Base-by-base conservation (phyloP, 129 eudicot genomes). In the Artemisia argyi region DNA sequence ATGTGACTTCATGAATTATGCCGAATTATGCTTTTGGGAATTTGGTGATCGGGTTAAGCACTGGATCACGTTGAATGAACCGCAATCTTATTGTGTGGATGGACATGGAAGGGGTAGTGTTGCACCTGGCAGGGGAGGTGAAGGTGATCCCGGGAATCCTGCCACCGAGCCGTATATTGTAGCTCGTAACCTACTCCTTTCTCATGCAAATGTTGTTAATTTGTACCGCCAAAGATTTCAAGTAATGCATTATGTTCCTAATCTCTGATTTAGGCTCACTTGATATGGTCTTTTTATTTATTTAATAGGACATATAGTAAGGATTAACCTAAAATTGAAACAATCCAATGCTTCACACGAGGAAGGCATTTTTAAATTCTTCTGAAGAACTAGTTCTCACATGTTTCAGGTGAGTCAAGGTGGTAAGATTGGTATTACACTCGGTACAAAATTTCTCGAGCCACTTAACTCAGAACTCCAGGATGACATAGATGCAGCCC, bases 21-120 rank as follows among this genome's bases (percentile, higher is more conserved):
- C 73, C 46, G 77, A 72, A 12, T 63, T 71, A 71, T 78, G 82
- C 67, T 78, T 71, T 50, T 53, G 50, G 66, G 82, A 78, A 66
- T 78, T 78, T 44, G 82, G 82, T 71, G 82, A 78, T n/a, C 73
- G 82, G 15, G 82, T 78, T 5, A 78, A 71, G 63, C 35, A 71
- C 53, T 78, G 82, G 82, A 48, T 22, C 44, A 71, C 82, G 7
- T 24, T 78, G 39, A 78, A 78, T 60, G 82, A 78, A 22, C 82
- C 82, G 0, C 72, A 71, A 15, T 52, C 76, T 16, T 78, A 70
- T 18, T 52, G 68, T 55, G n/a, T 15, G 54, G 35, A 65, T 52
- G 82, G 82, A 71, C 71, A 78, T 20, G 49, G 66, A 0, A 12
- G 11, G 22, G 82, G 82, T 22, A 44, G 20, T 1, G 64, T 20